Percentiles rank a stretch among this genome's conserved stretches.
phyloP scores from a whole-genome alignment of 768 basidiomycete genomes.

The Kwoniella mangroviensis region DNA sequence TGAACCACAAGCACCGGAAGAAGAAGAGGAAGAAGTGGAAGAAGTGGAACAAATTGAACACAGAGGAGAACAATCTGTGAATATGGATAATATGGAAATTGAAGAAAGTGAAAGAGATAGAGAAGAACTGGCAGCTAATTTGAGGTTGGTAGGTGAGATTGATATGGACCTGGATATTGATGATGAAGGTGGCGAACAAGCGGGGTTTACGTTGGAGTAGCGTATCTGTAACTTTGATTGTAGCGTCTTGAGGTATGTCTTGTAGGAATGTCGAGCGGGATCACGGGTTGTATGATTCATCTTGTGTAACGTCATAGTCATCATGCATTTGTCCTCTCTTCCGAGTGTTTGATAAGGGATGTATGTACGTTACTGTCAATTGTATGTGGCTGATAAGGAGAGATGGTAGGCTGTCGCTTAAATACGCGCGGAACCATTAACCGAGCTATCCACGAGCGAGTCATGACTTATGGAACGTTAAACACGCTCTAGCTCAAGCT shows the following conservation, averaged over 20 bases:
- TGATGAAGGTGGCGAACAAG: neutral
- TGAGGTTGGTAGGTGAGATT: slow-evolving; percentile 3
- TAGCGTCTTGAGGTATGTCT: neutral
- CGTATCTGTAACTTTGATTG: neutral
- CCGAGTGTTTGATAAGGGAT: too few relatives aligned
- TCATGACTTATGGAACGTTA: neutral
- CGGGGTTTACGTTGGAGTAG: too few relatives aligned
- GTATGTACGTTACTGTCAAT: too few relatives aligned
- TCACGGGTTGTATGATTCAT: too few relatives aligned
- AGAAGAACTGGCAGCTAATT: slow-evolving; percentile 14
- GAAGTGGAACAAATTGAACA: slow-evolving; percentile 6
- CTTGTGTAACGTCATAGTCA: neutral
- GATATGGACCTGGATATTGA: neutral
- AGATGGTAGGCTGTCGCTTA: neutral
- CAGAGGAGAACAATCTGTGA: neutral
- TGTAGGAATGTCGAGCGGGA: neutral
- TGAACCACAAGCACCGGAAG: neutral
- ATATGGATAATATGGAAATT: neutral
- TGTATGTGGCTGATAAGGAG: neutral
- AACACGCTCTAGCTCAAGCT: neutral
- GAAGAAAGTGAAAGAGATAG: neutral
- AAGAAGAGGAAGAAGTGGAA: slow-evolving; percentile 14
- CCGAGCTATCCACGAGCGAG: neutral
- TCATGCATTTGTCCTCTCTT: neutral
- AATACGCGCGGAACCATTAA: neutral